These are phyloP conservation scores for Firmiana major DNA, from an alignment of 345 rosid species.

Conservation along the genomic window DNA sequence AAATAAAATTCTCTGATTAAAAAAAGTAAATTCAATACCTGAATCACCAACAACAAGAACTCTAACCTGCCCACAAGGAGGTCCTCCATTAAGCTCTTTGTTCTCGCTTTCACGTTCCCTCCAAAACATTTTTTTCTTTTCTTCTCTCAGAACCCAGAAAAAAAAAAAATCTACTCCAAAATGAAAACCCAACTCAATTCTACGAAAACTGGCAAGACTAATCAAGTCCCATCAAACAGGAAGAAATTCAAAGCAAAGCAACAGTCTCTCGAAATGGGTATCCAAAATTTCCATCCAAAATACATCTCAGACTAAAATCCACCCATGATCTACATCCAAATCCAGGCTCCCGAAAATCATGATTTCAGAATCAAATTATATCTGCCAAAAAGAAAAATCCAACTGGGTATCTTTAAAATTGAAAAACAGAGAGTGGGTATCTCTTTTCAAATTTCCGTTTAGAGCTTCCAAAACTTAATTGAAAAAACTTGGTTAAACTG, in stretches of 20 bases:
- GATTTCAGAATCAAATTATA: slow-evolving; percentile 10
- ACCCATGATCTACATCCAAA: slow-evolving; percentile 26
- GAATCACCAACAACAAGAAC: slow-evolving; percentile 98
- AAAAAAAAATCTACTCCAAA: background rate
- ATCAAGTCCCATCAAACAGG: slow-evolving; percentile 31
- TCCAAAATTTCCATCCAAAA: slow-evolving; percentile 17
- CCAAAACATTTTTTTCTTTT: slow-evolving; percentile 63
- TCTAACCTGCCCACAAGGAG: slow-evolving; percentile 92
- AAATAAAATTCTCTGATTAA: background rate
- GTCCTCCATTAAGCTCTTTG: slow-evolving; percentile 67
- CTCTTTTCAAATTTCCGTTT: background rate
- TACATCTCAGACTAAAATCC: slow-evolving; percentile 21
- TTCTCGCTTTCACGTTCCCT: slow-evolving; percentile 84
- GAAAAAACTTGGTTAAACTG: background rate
- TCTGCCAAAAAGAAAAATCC: background rate
- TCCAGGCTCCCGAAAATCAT: slow-evolving; percentile 2
- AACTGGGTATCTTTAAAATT: background rate
- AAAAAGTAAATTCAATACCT: slow-evolving; percentile 37
- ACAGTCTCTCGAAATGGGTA: slow-evolving; percentile 26
- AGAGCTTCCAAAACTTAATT: background rate
- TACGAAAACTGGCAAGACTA: background rate
- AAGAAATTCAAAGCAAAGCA: slow-evolving; percentile 16
- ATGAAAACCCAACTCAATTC: background rate
- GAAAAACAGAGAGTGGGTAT: background rate
- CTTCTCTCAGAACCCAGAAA: slow-evolving; percentile 10